These are phyloP conservation scores for Cardiosporidium cionae DNA, from an alignment of 169 alveolate species.

Conservation along the genomic window DNA sequence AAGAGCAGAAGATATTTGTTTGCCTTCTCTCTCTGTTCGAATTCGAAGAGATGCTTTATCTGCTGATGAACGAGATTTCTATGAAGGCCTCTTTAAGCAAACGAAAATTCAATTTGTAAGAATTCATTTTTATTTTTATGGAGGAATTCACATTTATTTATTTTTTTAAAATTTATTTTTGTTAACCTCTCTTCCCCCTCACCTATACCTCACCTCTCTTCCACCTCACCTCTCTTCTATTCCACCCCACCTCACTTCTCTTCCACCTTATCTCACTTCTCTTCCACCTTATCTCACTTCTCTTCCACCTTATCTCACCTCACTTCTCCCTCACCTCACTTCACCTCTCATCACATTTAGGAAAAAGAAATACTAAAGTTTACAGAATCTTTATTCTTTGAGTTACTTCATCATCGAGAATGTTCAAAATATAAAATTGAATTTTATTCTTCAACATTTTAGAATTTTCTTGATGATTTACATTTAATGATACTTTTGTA, in stretches of 20 bases:
- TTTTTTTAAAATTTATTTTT: too few relatives aligned
- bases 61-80: conserved; percentile 67
- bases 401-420: background rate
- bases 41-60: conserved; percentile 59
- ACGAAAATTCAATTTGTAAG: conserved; percentile 47
- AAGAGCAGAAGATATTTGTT: conserved; percentile 63
- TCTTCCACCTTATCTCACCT: too few relatives aligned
- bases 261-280: too few relatives aligned
- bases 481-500: background rate
- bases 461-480: background rate
- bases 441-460: background rate
- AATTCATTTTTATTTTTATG: too few relatives aligned
- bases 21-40: conserved; percentile 65
- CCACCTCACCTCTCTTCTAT: background rate
- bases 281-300: too few relatives aligned
- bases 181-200: background rate
- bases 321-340: background rate
- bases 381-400: too few relatives aligned
- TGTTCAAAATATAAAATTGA: background rate
- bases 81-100: conserved; percentile 68
- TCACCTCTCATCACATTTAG: background rate
- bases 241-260: too few relatives aligned
- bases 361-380: too few relatives aligned
- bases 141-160: too few relatives aligned
- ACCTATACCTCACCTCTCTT: background rate